phyloP scores from a whole-genome alignment of 2,329 filamentous ascomycete species.

The Cryphonectria nitschkei region DNA sequence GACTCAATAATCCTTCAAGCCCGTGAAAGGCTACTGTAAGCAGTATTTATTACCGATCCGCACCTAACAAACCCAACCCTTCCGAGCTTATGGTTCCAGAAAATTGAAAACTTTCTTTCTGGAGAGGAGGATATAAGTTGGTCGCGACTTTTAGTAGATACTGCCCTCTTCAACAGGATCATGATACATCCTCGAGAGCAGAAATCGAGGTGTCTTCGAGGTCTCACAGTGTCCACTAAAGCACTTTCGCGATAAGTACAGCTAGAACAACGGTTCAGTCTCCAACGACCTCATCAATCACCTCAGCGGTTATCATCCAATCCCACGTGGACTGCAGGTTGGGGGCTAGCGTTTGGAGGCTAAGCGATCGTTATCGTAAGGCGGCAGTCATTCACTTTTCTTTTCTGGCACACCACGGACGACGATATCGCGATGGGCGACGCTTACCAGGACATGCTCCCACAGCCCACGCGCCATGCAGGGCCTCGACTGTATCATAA shows the following conservation, averaged over 20 bases:
- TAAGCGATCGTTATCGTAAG: not conserved
- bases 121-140: no score
- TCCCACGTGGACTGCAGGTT: not conserved
- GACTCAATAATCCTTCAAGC: not conserved
- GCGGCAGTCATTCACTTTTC: not conserved
- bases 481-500: slow-evolving; percentile 38
- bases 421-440: slow-evolving; percentile 18
- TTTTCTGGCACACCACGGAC: not conserved
- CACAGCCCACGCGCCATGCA: slow-evolving; percentile 14
- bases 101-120: not conserved
- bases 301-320: not conserved
- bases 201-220: not conserved
- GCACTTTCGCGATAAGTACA: not conserved
- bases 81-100: not conserved
- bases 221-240: not conserved
- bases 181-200: not conserved
- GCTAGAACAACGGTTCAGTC: not conserved
- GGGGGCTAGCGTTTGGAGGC: not conserved
- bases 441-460: not conserved
- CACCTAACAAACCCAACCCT: not conserved
- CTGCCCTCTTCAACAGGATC: not conserved
- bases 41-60: no score
- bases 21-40: not conserved
- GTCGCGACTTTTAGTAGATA: not conserved
- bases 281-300: not conserved